Conservation (phyloP, 108 stramenopile genomes). For the Pseudonitzschia multiseries region DNA sequence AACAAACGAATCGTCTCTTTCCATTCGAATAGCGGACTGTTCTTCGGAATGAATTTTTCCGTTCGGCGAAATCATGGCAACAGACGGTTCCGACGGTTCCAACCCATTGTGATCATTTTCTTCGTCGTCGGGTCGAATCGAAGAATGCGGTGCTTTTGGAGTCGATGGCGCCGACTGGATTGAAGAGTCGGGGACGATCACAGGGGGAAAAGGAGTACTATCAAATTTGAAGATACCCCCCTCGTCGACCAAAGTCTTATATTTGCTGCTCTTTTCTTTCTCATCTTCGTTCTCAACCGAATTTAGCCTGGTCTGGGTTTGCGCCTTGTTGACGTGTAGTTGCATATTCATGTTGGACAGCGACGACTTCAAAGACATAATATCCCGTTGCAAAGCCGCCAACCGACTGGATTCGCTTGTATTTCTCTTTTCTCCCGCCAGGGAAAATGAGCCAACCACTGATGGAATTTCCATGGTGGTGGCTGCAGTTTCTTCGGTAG, state of each 20-base stretch:
- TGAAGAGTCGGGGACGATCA: too few relatives aligned
- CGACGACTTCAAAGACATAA: constrained; percentile 15
- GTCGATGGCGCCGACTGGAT: too few relatives aligned
- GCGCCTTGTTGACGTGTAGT: neutral
- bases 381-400: constrained; percentile 11
- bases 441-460: neutral
- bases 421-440: neutral
- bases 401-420: neutral
- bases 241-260: neutral
- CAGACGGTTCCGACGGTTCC: neutral
- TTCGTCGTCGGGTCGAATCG: neutral
- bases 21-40: neutral
- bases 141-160: too few relatives aligned
- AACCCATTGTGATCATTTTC: neutral
- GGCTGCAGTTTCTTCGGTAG: neutral
- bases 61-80: neutral
- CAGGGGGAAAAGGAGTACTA: too few relatives aligned
- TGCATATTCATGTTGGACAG: constrained; percentile 15
- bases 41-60: neutral
- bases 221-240: neutral
- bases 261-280: neutral
- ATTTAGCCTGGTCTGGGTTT: constrained; percentile 1
- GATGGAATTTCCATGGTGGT: neutral
- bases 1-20: neutral
- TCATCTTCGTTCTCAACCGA: neutral